These are phyloP conservation scores for Mycena maculata DNA, from an alignment of 768 basidiomycete genomes.

Conservation along the genomic window DNA sequence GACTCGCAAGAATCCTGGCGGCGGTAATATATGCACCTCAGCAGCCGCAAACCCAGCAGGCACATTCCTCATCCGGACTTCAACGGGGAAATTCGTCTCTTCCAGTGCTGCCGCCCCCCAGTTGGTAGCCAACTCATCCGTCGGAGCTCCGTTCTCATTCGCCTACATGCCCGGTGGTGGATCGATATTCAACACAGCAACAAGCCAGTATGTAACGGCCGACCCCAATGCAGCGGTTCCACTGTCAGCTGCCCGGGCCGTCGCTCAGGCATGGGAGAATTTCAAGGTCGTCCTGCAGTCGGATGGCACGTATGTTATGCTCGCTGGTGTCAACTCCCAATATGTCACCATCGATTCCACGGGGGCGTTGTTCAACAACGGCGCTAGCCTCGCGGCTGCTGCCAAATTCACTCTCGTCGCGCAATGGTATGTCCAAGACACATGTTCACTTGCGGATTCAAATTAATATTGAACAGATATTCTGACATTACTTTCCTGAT, in stretches of 20 bases:
- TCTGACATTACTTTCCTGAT: no score
- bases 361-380: conserved; percentile 45
- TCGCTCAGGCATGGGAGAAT: conserved; percentile 44
- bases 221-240: conserved; percentile 44
- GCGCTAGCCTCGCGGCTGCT: conserved; percentile 37
- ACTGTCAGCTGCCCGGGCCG: conserved; percentile 42
- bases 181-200: conserved; percentile 41
- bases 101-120: conserved; percentile 37
- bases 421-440: neutral
- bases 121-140: conserved; percentile 39
- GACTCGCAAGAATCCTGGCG: conserved; percentile 44
- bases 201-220: conserved; percentile 45
- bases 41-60: conserved; percentile 43
- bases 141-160: conserved; percentile 39
- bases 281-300: conserved; percentile 41
- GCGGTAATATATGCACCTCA: conserved; percentile 42
- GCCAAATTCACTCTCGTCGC: conserved; percentile 41
- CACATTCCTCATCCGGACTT: conserved; percentile 43
- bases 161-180: conserved; percentile 46
- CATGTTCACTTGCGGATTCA: no score
- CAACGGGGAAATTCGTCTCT: conserved; percentile 39
- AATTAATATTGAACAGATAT: no score
- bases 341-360: conserved; percentile 41
- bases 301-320: conserved; percentile 45
- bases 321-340: conserved; percentile 45